A percentile compares a stretch with the other conserved stretches of the same genome.
These are phyloP conservation scores for Geotrichum carabidarum DNA, from an alignment of 1,139 yeast genomes.

Conservation along the genomic window DNA sequence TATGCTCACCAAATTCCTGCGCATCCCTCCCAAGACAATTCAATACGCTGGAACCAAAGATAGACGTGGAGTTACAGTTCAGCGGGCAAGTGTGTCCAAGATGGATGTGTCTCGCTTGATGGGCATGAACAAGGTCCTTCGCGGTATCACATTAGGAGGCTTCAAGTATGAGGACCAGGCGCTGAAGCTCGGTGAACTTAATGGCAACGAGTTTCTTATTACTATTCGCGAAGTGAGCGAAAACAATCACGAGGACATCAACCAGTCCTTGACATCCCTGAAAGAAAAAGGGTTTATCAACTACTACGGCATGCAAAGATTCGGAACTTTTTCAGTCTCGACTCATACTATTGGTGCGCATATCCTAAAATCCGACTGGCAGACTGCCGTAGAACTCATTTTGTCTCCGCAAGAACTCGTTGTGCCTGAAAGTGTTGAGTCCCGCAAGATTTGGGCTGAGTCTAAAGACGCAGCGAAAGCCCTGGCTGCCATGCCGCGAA, in stretches of 20 bases:
- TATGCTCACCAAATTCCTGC: slow-evolving; percentile 62
- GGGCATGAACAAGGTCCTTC: slow-evolving; percentile 66
- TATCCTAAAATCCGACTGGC: slow-evolving; percentile 70
- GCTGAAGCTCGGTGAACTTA: slow-evolving; percentile 71
- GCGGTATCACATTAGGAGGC: slow-evolving; percentile 72
- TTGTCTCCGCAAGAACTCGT: slow-evolving; percentile 81
- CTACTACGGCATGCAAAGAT: slow-evolving; percentile 95
- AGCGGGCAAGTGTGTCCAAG: slow-evolving; percentile 64
- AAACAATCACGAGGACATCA: slow-evolving; percentile 43
- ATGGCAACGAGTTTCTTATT: slow-evolving; percentile 82
- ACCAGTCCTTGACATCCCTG: slow-evolving; percentile 54
- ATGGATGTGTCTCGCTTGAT: slow-evolving; percentile 75
- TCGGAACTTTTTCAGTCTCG: slow-evolving; percentile 90
- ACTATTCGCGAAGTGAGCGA: slow-evolving; percentile 66
- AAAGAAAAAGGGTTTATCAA: slow-evolving; percentile 74
- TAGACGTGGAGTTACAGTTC: slow-evolving; percentile 92
- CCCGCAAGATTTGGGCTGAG: slow-evolving; percentile 75
- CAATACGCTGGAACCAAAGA: slow-evolving; percentile 95
- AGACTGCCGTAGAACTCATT: slow-evolving; percentile 69
- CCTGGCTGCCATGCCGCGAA: slow-evolving; percentile 71
- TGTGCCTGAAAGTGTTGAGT: slow-evolving; percentile 74
- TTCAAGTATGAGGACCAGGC: slow-evolving; percentile 61
- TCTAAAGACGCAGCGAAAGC: slow-evolving; percentile 64
- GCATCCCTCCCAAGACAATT: slow-evolving; percentile 63
- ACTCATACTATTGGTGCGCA: slow-evolving; percentile 81